phyloP scores from a whole-genome alignment of 208 protist genomes.

The Trypanosoma vivax region DNA sequence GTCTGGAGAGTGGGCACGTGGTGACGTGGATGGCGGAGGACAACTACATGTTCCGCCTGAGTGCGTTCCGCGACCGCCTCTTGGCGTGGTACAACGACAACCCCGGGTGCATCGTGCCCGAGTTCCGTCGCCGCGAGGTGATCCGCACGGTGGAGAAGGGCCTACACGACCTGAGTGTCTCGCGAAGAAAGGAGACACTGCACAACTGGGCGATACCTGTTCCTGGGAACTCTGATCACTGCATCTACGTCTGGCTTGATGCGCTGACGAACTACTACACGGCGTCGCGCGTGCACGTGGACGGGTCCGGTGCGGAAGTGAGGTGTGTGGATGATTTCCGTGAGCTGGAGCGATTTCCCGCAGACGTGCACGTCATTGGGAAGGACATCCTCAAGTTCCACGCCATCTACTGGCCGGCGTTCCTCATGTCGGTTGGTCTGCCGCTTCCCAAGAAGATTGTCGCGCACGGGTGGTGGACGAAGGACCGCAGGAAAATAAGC shows the following conservation, averaged over 20 bases:
- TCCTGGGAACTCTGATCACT: slow-evolving; percentile 91
- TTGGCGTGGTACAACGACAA: slow-evolving; percentile 81
- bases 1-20: slow-evolving; percentile 84
- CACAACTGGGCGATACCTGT: slow-evolving; percentile 96
- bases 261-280: slow-evolving; percentile 99
- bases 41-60: slow-evolving; percentile 98
- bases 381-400: slow-evolving; percentile 99
- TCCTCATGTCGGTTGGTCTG: slow-evolving; percentile 94
- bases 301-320: slow-evolving; percentile 32
- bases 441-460: slow-evolving; percentile 88
- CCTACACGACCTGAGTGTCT: slow-evolving; percentile 95
- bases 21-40: slow-evolving; percentile 95
- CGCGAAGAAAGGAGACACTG: slow-evolving; percentile 83
- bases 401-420: slow-evolving; percentile 98
- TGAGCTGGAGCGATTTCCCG: slow-evolving; percentile 59
- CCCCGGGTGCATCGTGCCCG: slow-evolving; percentile 88
- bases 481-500: slow-evolving; percentile 94
- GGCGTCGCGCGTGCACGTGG: slow-evolving; percentile 37
- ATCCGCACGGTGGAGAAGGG: slow-evolving; percentile 79
- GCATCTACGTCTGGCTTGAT: slow-evolving; percentile 99
- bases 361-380: slow-evolving; percentile 93
- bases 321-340: slow-evolving; percentile 31
- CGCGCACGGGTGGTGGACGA: slow-evolving; percentile 95
- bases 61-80: slow-evolving; percentile 80
- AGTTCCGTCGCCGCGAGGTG: slow-evolving; percentile 90